Conservation (phyloP, 108 stramenopile species). For the Asterionellopsis glacialis region DNA sequence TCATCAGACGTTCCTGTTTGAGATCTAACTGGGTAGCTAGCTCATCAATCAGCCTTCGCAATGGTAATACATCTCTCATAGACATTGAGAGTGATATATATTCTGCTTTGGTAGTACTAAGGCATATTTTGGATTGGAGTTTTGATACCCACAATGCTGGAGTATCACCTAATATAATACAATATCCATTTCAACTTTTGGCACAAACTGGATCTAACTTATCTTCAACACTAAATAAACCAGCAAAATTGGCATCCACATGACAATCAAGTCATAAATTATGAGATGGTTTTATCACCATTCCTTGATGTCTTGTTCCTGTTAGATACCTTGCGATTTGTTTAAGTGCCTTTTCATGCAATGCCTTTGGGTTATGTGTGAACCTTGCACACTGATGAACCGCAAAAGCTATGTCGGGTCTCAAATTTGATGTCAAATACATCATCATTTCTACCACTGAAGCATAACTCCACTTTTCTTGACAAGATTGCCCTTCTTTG, state of each 20-base stretch:
- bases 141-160: constrained; percentile 19
- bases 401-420: constrained; percentile 10
- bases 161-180: constrained; percentile 11
- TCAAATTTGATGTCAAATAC: constrained; percentile 12
- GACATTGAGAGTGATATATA: too few relatives aligned
- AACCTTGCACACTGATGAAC: constrained; percentile 18
- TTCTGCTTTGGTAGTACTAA: constrained; percentile 29
- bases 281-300: constrained; percentile 11
- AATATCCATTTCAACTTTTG: constrained; percentile 11
- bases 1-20: too few relatives aligned
- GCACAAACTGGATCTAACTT: constrained; percentile 9
- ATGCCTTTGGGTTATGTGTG: constrained; percentile 8
- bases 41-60: too few relatives aligned
- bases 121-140: constrained; percentile 23
- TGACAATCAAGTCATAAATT: constrained; percentile 18
- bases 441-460: constrained; percentile 25
- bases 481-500: too few relatives aligned
- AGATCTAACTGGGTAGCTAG: too few relatives aligned
- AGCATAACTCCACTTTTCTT: too few relatives aligned
- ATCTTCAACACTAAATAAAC: constrained; percentile 12
- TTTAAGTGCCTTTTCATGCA: constrained; percentile 20
- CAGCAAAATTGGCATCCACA: constrained; percentile 29
- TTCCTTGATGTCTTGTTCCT: constrained; percentile 21
- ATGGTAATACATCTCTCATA: too few relatives aligned
- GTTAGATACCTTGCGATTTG: constrained; percentile 20